Conservation (phyloP, 2,329 filamentous ascomycete species). For the Allantophomopsis cytisporea region DNA sequence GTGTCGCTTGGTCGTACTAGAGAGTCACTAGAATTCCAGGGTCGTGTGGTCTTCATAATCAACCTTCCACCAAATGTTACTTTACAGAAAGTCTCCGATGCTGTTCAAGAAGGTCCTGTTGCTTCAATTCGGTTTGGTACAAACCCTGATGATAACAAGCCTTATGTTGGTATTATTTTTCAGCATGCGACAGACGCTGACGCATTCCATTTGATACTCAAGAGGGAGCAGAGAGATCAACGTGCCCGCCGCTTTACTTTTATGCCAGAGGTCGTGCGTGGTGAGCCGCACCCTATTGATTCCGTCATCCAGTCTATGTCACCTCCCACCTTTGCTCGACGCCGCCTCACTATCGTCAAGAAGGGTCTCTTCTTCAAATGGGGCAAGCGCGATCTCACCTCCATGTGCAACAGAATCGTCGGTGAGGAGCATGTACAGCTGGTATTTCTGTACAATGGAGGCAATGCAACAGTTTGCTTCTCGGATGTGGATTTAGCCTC, state of each 20-base stretch:
- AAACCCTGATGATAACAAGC: slow-evolving; percentile 7
- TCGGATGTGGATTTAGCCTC: slow-evolving; percentile 12
- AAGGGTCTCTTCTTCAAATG: slow-evolving; percentile 16
- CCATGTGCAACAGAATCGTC: slow-evolving; percentile 11
- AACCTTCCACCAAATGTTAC: slow-evolving; percentile 12
- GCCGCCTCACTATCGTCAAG: slow-evolving; percentile 17
- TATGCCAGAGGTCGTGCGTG: slow-evolving; percentile 10
- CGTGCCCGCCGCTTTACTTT: slow-evolving; percentile 12
- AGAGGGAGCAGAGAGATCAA: slow-evolving; percentile 6
- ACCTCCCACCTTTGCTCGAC: slow-evolving; percentile 9
- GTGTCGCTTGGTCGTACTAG: no score
- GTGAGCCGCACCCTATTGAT: slow-evolving; percentile 10
- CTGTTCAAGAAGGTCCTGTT: slow-evolving; percentile 14
- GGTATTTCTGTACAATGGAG: slow-evolving; percentile 16
- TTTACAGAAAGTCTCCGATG: slow-evolving; percentile 13
- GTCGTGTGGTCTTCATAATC: slow-evolving; percentile 14
- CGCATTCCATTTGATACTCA: slow-evolving; percentile 8
- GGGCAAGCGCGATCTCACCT: slow-evolving; percentile 8
- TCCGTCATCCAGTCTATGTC: slow-evolving; percentile 12
- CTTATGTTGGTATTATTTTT: slow-evolving; percentile 15
- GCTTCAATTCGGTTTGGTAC: slow-evolving; percentile 13
- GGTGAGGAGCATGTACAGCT: slow-evolving; percentile 11
- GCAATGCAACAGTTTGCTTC: slow-evolving; percentile 18
- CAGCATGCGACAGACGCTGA: slow-evolving; percentile 12
- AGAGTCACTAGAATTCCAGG: slow-evolving; percentile 9